A percentile compares a stretch with the other conserved stretches of the same genome.
Conservation (phyloP, 352 stramenopile genomes). For the Globisporangium abappressorium region DNA sequence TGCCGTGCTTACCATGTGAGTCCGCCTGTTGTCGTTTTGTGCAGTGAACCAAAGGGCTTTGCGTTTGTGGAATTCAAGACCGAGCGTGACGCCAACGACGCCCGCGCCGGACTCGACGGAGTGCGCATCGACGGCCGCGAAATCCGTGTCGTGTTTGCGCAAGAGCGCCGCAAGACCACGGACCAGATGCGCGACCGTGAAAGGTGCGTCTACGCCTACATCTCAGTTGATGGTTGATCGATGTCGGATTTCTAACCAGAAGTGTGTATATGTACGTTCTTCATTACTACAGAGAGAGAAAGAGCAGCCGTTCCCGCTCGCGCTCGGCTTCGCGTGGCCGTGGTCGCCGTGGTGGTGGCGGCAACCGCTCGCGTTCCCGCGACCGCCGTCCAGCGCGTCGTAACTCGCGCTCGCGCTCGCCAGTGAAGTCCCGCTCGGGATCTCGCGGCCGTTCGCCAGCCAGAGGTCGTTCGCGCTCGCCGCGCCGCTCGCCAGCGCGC, state of each 20-base stretch:
- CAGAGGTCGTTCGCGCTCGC: conserved; percentile 24
- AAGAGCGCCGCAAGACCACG: conserved; percentile 94
- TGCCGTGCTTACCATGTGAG: neutral
- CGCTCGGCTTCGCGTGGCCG: conserved; percentile 24
- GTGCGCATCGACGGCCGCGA: conserved; percentile 91
- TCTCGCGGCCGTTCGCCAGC: conserved; percentile 43
- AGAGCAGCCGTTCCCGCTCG: conserved; percentile 37
- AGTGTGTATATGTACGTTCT: neutral
- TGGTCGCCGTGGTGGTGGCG: conserved; percentile 17
- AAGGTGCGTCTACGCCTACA: conserved; percentile 25
- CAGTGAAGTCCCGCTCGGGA: conserved; percentile 28
- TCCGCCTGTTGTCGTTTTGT: neutral
- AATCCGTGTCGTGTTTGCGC: conserved; percentile 95
- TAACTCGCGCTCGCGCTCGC: conserved; percentile 40
- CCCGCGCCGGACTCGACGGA: conserved; percentile 89
- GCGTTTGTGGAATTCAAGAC: conserved; percentile 95
- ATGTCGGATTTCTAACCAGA: neutral
- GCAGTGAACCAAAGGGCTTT: conserved; percentile 93
- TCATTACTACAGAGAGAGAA: conserved; percentile 18
- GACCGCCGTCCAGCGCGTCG: conserved; percentile 39
- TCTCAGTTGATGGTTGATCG: conserved; percentile 5
- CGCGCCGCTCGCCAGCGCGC: conserved; percentile 22
- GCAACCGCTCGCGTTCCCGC: conserved; percentile 42
- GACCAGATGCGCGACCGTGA: conserved; percentile 93
- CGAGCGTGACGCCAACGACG: conserved; percentile 89